Base-by-base conservation (phyloP, 2,329 filamentous ascomycete genomes). In the Xenosphaeropsis pyriputrescens region DNA sequence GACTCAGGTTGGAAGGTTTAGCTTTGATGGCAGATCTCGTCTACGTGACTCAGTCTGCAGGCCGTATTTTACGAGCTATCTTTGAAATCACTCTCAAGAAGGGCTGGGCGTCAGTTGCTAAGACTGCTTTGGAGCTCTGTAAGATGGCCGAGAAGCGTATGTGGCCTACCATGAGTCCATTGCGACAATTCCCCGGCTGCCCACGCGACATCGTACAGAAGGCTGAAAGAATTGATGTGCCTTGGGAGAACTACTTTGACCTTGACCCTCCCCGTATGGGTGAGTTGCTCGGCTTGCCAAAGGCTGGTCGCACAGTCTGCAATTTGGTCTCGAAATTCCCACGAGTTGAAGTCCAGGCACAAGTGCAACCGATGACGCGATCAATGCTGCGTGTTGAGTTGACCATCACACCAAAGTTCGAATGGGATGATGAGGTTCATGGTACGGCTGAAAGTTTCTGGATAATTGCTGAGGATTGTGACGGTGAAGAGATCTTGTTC, bases 131-230 rank as follows among this genome's bases (percentile, higher is more conserved):
- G 32, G 85, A 94, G 50, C 70, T 98, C 38, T 98, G 93, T 64
- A 98, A 98, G 64, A 96, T 94, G 85, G 91, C 89, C 0, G 91
- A 98, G 65, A 94, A 94, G 68, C 75, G 93, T 36, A 98, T 98
- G 93, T 98, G 91, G 91, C 88, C 89, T 12, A 96, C 89, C 5
- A 98, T 96, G 91, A 85, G 85, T 29, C 91, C 93, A 9, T 67
- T 98, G 22, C 76, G 91, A 38, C 91, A 98, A 53, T 98, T 98
- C 54, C 74, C 81, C 3, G 64, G 66, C 30, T 94, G 86, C 52
- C 77, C 88, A 3, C 68, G 76, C 31, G 89, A 96, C 41, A 84
- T 96, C 38, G 66, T 96, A 35, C 78, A 85, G 47, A 96, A 96
- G 61, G 81, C 88, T 3, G 91, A 98, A 63, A 75, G 88, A 47